These are phyloP conservation scores for Ogataea methanolica DNA, from an alignment of 805 yeast species.

Conservation along the genomic window DNA sequence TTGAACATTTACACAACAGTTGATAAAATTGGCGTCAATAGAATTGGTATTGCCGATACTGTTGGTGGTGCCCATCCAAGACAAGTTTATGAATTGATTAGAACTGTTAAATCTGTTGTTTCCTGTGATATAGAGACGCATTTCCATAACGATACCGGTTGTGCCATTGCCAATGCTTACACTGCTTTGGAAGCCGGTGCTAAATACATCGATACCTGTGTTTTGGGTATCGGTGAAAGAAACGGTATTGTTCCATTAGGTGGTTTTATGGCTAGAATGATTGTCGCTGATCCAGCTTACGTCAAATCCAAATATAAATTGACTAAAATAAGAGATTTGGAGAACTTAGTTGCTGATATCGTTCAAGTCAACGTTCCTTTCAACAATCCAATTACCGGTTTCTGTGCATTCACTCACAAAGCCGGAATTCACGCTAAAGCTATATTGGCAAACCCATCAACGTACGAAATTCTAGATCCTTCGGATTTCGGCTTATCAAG, in stretches of 20 bases:
- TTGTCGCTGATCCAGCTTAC: constrained; percentile 55
- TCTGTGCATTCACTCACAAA: constrained; percentile 61
- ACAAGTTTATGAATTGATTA: constrained; percentile 56
- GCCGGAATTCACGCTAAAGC: constrained; percentile 65
- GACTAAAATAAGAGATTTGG: constrained; percentile 52
- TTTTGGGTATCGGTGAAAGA: constrained; percentile 60
- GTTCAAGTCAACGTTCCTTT: constrained; percentile 57
- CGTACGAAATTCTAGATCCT: constrained; percentile 56
- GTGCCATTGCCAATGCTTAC: constrained; percentile 61
- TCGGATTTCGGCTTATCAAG: constrained; percentile 57
- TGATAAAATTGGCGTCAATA: constrained; percentile 55
- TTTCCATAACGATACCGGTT: constrained; percentile 61
- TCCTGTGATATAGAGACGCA: constrained; percentile 58
- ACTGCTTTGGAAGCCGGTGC: constrained; percentile 63
- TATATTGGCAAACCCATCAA: constrained; percentile 58
- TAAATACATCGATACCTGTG: constrained; percentile 52
- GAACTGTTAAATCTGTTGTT: constrained; percentile 53
- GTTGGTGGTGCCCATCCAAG: constrained; percentile 63
- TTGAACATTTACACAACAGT: constrained; percentile 57
- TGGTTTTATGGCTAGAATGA: constrained; percentile 61
- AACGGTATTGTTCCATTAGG: constrained; percentile 61
- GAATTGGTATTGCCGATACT: constrained; percentile 62
- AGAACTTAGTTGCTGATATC: constrained; percentile 54
- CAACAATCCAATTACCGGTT: constrained; percentile 60
- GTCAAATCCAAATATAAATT: constrained; percentile 54